phyloP scores from a whole-genome alignment of 176 grass and related monocot species.

The Eragrostis nindensis region DNA sequence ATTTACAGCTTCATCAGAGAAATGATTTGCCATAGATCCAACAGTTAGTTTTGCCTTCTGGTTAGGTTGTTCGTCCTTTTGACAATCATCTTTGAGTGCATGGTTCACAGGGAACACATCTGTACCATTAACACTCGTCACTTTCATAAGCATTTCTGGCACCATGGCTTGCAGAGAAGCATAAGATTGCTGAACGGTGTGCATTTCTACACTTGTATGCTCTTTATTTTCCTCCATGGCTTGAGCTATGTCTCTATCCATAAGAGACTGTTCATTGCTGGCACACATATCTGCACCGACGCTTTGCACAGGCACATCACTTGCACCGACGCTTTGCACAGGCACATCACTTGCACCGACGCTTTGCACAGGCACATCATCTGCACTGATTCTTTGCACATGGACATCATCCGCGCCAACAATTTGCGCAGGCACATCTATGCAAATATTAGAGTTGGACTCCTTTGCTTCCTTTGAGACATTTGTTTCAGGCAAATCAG shows the following conservation, averaged over 20 bases:
- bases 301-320: conserved; percentile 22
- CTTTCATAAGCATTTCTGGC: conserved; percentile 46
- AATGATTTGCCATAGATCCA: conserved; percentile 34
- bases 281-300: neutral
- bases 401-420: too few relatives aligned
- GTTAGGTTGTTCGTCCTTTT: conserved; percentile 30
- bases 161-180: conserved; percentile 53
- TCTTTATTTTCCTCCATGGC: conserved; percentile 8
- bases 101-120: conserved; percentile 2
- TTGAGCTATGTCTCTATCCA: conserved; percentile 14
- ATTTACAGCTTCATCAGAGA: conserved; percentile 15
- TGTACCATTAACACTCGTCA: conserved; percentile 16
- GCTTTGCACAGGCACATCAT: neutral
- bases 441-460: conserved; percentile 24
- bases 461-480: conserved; percentile 18
- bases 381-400: too few relatives aligned
- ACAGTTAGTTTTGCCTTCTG: conserved; percentile 19
- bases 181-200: conserved; percentile 46
- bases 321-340: conserved; percentile 1
- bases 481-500: conserved; percentile 9
- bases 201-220: conserved; percentile 8
- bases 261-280: conserved; percentile 21
- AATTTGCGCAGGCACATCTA: conserved; percentile 6
- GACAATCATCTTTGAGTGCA: conserved; percentile 32
- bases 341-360: conserved; percentile 20